Base-by-base conservation (phyloP, 225 moss, liverwort and hornwort genomes). In the Bryum argenteum region DNA sequence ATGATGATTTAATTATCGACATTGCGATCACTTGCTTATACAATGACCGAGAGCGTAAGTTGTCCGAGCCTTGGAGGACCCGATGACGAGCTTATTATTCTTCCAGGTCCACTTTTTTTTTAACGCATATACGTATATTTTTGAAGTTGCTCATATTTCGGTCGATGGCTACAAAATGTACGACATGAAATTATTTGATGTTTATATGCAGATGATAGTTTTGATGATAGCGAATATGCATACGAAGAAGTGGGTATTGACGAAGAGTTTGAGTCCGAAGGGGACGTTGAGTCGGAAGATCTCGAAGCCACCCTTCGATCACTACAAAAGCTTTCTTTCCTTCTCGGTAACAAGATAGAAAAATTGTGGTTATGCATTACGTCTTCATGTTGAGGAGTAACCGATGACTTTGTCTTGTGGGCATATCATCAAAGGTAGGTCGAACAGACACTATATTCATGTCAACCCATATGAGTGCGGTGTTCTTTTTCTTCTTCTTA, bases 161-260 rank as follows among this genome's bases (percentile, higher is more conserved):
- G 65, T 45, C 58, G 16, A 38, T 19, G 14, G 10, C 6, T 21
- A 33, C 11, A 33, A 19, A 23, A 22, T 70, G 47, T 50, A 33
- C 7, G 54, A 73, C 51, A 22, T 54, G 58, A 60, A 58, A 20
- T 51, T 9, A 54, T 76, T 18, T 23, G 47, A 9, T 64, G n/a
- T 65, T 38, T 44, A 19, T 28, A 12, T 71, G 65, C 75, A 86
- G 83, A 80, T 53, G 78, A 86, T 21, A 75, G 72, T 20, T 86
- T 77, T 66, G 77, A 86, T 2, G 83, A 80, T 26, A 86, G 78
- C 60, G 91, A 95, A 50, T 89, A 89, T 17, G 77, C 74, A n/a
- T 82, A 89, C 65, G 95, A 95, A 72, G 92, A 95, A 67, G 86
- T 95, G 80, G 89, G 77, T 54, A 89, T 95, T 75, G 92, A 91